Evolutionary conservation across 2,329 filamentous ascomycete genomes (phyloP), one percentile per base, ranked within the genome.

Genomic region (Purpureocillium lavendulum): DNA sequence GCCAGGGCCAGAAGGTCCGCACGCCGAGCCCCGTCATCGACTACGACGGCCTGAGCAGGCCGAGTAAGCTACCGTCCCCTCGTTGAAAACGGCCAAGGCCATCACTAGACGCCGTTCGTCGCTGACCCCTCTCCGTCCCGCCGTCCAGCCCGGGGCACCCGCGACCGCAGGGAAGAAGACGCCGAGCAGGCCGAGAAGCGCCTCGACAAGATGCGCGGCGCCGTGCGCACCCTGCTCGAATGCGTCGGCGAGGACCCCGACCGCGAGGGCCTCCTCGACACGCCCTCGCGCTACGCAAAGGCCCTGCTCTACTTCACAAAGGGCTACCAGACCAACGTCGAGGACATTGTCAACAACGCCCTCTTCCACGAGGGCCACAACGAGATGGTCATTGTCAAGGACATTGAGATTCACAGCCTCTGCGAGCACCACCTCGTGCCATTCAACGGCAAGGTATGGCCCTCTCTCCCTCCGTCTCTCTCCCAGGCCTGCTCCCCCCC

Each of bases 361-460:
- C 85, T 97, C 39, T 98, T 98, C 65, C 84, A 95, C 54, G 92
- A 97, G 61, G 87, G 90, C 46, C 90, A 97, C 57, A 92, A 95
- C 55, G 92, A 98, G 64, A 77, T 98, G 67, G 89, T 98, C 24
- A 95, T 97, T 54, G 87, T 98, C 43, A 95, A 94, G 66, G 89
- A 97, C 56, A 97, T 98, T 54, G 89, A 96, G 58, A 78, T 97
- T 11, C 94, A 88, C 62, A 90, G 84, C 47, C 70, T 97, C 33
- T 98, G 92, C 69, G 92, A 98, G 67, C 92, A 98, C 61, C 92
- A 98, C 58, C 75, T 98, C 58, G 90, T 98, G 7, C 92, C 92
- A 1, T 98, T 98, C 55, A 90, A 78, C 3, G 92, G 92, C 54
- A 97, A 95, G 77, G 87, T 89, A 69, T 36, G 59, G 13, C 21